A percentile compares a stretch with the other conserved stretches of the same genome.
phyloP scores from a whole-genome alignment of 805 yeast genomes.

The Kluyveromyces nonfermentans region DNA sequence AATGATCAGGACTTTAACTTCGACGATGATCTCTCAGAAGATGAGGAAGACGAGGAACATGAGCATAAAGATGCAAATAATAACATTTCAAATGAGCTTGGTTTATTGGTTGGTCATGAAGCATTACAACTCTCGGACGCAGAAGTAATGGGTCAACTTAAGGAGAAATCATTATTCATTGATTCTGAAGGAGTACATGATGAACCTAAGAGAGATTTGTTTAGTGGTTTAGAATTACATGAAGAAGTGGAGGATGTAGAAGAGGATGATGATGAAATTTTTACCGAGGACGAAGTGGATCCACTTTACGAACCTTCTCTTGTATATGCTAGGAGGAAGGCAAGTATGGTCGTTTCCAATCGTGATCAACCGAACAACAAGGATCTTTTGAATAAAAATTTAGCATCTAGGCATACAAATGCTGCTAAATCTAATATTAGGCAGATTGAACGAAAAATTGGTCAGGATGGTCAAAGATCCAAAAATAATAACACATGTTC shows the following conservation, averaged over 20 bases:
- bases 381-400: not conserved
- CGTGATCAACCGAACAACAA: not conserved
- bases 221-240: not conserved
- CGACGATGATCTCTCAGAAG: slow-evolving; percentile 21
- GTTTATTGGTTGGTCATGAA: not conserved
- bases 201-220: not conserved
- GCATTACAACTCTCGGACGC: not conserved
- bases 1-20: slow-evolving; percentile 22
- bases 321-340: not conserved
- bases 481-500: not conserved
- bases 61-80: slow-evolving; percentile 3
- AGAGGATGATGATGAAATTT: slow-evolving; percentile 1
- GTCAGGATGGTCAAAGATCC: not conserved
- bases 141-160: not conserved
- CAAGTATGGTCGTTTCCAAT: slow-evolving; percentile 2
- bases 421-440: not conserved
- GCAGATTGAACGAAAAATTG: not conserved
- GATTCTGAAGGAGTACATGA: slow-evolving; percentile 1
- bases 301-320: slow-evolving; percentile 3
- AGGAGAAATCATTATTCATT: not conserved
- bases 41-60: slow-evolving; percentile 17
- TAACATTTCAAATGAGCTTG: not conserved
- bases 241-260: slow-evolving; percentile 1
- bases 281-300: slow-evolving; percentile 3
- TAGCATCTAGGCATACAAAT: not conserved